Evolutionary conservation across 2,329 filamentous ascomycete genomes (phyloP).

Genomic region (Berkeleyomyces basicola): DNA sequence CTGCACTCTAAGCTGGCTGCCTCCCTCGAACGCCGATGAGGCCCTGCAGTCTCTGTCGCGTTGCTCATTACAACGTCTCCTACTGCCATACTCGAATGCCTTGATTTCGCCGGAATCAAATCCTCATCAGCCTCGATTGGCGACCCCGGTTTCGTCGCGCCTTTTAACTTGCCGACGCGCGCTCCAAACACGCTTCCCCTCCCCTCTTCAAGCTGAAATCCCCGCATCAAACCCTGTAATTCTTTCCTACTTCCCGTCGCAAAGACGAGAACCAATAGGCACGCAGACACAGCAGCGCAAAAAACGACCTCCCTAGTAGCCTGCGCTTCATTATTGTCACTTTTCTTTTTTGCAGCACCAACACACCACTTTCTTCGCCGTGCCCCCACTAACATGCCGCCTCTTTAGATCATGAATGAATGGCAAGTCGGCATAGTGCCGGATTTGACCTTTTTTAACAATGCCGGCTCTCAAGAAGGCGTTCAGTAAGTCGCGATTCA

Average conservation of each 20-base stretch:
- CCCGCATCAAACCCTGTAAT: neutral
- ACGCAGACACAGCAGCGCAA: neutral
- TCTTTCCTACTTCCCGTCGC: neutral
- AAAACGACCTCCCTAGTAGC: neutral
- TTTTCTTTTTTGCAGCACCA: neutral
- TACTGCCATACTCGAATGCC: too few relatives aligned
- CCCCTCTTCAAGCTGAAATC: neutral
- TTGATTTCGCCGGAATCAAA: too few relatives aligned
- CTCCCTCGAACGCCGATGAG: too few relatives aligned
- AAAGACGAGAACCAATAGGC: neutral
- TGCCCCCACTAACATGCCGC: neutral
- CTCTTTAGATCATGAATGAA: slow-evolving; percentile 38
- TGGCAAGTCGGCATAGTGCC: slow-evolving; percentile 45
- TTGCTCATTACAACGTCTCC: too few relatives aligned
- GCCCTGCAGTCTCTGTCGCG: too few relatives aligned
- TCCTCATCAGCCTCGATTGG: too few relatives aligned
- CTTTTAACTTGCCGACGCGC: neutral
- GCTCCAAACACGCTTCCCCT: neutral
- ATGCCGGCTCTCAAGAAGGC: slow-evolving; percentile 34
- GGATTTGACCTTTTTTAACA: slow-evolving; percentile 39
- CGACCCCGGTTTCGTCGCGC: too few relatives aligned
- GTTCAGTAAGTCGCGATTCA: slow-evolving; percentile 39
- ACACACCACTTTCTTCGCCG: neutral
- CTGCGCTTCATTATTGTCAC: neutral
- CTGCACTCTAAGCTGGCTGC: too few relatives aligned